A percentile compares a stretch with the other conserved stretches of the same genome.
Evolutionary conservation across 441 rosid genomes (phyloP).

Genomic region (Pelargonium hybrid): DNA sequence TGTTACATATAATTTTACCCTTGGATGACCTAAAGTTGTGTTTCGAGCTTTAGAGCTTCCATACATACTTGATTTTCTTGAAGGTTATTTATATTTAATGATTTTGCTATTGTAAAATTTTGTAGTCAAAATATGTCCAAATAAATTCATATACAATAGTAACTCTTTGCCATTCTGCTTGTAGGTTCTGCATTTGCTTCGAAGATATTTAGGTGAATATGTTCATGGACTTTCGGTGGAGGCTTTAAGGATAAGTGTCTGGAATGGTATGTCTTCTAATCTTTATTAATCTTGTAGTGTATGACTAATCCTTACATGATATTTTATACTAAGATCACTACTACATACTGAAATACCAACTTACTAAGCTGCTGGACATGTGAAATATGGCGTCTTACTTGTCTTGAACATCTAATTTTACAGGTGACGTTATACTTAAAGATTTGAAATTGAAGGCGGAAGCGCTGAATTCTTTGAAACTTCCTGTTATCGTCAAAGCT

Average conservation of each 20-base stretch:
- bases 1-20: too few relatives aligned
- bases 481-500: conserved; percentile 86
- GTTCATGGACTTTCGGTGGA: conserved; percentile 89
- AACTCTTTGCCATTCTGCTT: conserved; percentile 12
- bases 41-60: too few relatives aligned
- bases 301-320: conserved; percentile 12
- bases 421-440: conserved; percentile 93
- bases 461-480: conserved; percentile 80
- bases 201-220: conserved; percentile 90
- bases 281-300: background rate
- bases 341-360: background rate
- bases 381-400: background rate
- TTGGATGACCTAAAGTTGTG: too few relatives aligned
- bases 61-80: too few relatives aligned
- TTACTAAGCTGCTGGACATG: background rate
- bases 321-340: conserved; percentile 1
- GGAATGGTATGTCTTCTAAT: conserved; percentile 59
- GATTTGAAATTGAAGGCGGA: conserved; percentile 89
- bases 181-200: conserved; percentile 92
- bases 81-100: too few relatives aligned
- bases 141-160: background rate
- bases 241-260: conserved; percentile 91
- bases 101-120: too few relatives aligned
- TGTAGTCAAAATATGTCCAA: background rate
- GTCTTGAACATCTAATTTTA: conserved; percentile 11